Conservation (phyloP, 2,329 filamentous ascomycete genomes). For the Fusarium subtropicale region DNA sequence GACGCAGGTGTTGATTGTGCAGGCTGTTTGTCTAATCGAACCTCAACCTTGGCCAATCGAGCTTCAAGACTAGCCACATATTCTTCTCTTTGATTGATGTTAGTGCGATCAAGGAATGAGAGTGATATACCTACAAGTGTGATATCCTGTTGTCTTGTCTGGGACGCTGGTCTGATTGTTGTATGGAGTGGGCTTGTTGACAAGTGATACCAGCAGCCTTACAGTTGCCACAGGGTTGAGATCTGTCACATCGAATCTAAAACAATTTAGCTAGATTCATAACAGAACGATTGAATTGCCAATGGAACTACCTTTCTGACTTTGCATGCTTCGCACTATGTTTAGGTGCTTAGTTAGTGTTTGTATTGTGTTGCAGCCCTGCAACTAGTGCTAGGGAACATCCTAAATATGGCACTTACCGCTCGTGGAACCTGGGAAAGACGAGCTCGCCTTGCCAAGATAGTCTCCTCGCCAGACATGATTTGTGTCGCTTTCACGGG, state of each 20-base stretch:
- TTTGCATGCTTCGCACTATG: constrained; percentile 36
- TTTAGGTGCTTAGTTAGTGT: constrained; percentile 6
- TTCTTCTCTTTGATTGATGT: constrained; percentile 13
- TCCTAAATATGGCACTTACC: constrained; percentile 16
- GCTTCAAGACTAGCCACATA: constrained; percentile 24
- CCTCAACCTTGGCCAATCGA: constrained; percentile 28
- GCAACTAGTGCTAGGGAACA: not conserved
- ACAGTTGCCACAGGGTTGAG: constrained; percentile 32
- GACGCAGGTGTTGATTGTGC: not conserved
- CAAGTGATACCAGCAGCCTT: constrained; percentile 30
- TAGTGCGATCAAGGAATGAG: accelerated
- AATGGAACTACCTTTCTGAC: constrained; percentile 28
- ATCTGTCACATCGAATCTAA: constrained; percentile 34
- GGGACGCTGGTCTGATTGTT: constrained; percentile 21
- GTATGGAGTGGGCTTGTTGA: constrained; percentile 20
- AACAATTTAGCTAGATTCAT: not conserved
- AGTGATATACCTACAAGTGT: constrained; percentile 11
- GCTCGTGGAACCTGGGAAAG: constrained; percentile 32
- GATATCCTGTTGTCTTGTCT: constrained; percentile 26
- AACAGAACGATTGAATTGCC: not conserved
- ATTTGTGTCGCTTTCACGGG: constrained; percentile 1
- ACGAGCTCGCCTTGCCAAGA: constrained; percentile 23
- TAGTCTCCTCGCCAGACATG: constrained; percentile 35
- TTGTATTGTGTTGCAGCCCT: not conserved
- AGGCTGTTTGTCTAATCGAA: constrained; percentile 8